Percentiles rank a stretch among this genome's conserved stretches.
These are phyloP conservation scores for Picochlorum costavermella DNA, from an alignment of 139 green algal genomes.

Conservation along the genomic window DNA sequence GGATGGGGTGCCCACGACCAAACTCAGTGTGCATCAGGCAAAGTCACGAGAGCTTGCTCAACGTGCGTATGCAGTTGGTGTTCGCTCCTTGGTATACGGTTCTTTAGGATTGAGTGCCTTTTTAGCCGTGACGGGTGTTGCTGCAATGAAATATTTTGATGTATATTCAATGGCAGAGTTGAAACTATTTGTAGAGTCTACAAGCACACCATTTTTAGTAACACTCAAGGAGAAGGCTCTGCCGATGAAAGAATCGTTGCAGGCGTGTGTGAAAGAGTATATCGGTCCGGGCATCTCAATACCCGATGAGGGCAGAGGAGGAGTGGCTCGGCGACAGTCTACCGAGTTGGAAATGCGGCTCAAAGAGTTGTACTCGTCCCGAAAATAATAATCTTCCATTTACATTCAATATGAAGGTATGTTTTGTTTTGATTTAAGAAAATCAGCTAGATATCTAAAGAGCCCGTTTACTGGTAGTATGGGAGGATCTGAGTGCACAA, in stretches of 20 bases:
- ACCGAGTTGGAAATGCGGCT: too few relatives aligned
- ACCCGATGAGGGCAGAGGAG: too few relatives aligned
- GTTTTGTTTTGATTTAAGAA: too few relatives aligned
- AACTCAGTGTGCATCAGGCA: slow-evolving; percentile 10
- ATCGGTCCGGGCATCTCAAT: too few relatives aligned
- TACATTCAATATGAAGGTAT: too few relatives aligned
- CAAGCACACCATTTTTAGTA: background rate
- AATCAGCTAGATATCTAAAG: background rate
- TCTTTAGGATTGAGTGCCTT: background rate
- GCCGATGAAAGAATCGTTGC: background rate
- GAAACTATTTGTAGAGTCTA: background rate
- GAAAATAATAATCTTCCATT: too few relatives aligned
- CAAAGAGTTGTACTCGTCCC: too few relatives aligned
- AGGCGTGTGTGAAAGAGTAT: too few relatives aligned
- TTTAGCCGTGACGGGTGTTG: background rate
- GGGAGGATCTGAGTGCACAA: slow-evolving; percentile 73
- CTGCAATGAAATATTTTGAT: background rate
- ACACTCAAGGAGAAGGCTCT: background rate
- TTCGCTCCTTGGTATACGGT: slow-evolving; percentile 11
- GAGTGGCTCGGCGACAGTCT: too few relatives aligned
- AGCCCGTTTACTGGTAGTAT: slow-evolving; percentile 62
- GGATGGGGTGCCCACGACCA: background rate
- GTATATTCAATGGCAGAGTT: background rate
- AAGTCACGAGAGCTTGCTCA: slow-evolving; percentile 22
- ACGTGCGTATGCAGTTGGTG: slow-evolving; percentile 8